Evolutionary conservation across 1,139 yeast genomes (phyloP).

Genomic region (Blastobotrys ciferrii): DNA sequence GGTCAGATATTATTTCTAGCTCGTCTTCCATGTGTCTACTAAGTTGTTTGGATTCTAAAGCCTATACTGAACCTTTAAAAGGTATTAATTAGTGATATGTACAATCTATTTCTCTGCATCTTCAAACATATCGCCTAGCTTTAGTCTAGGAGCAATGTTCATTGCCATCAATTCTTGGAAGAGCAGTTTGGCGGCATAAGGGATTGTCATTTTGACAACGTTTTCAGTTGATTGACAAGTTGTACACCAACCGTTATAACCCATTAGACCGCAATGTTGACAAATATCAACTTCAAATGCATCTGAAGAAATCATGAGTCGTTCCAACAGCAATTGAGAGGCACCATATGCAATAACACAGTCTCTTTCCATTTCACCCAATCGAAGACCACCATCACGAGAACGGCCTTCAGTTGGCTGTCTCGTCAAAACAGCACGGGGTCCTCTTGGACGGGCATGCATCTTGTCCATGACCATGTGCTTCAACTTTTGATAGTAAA

Average conservation of each 20-base stretch:
- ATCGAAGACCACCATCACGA: conserved; percentile 97
- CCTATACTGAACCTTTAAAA: no score
- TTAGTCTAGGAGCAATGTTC: conserved; percentile 96
- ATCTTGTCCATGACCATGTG: conserved; percentile 98
- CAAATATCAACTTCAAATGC: conserved; percentile 97
- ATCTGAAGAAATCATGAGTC: conserved; percentile 95
- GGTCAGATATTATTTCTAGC: no score
- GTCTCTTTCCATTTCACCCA: conserved; percentile 99
- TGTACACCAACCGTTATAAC: conserved; percentile 96
- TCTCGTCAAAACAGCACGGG: conserved; percentile 95
- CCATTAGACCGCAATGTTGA: conserved; percentile 95
- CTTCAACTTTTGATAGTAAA: conserved; percentile 94
- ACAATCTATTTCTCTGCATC: conserved; percentile 1
- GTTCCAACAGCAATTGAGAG: conserved; percentile 85
- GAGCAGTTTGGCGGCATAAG: conserved; percentile 93
- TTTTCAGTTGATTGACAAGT: conserved; percentile 86
- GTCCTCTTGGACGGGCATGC: conserved; percentile 99
- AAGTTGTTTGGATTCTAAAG: no score
- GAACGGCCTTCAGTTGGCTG: conserved; percentile 99
- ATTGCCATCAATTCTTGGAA: conserved; percentile 99
- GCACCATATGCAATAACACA: conserved; percentile 99
- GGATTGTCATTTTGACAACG: conserved; percentile 91
- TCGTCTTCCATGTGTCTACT: no score
- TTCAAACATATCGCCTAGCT: conserved; percentile 59
- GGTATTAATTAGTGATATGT: conserved; percentile 4